Percentiles rank a stretch among this genome's conserved stretches.
phyloP scores from a whole-genome alignment of 352 stramenopile species.

The Phytophthora hibernalis region DNA sequence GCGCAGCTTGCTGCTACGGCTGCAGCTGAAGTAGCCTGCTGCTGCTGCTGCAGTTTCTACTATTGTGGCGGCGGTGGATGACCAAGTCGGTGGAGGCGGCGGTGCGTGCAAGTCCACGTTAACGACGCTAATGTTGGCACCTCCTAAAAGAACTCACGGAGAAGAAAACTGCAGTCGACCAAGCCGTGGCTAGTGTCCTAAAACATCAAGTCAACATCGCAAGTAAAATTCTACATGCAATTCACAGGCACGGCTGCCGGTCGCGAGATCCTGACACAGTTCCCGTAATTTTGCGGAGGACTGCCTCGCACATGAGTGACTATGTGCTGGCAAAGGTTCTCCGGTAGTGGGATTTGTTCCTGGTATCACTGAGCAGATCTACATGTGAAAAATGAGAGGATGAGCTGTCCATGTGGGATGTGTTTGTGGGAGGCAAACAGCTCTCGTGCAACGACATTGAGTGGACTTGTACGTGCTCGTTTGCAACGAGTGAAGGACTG shows the following conservation, averaged over 20 bases:
- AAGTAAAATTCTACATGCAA: background rate
- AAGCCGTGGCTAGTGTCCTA: background rate
- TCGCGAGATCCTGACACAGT: too few species aligned
- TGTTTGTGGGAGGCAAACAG: background rate
- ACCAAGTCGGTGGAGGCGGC: too few species aligned
- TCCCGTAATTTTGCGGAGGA: too few species aligned
- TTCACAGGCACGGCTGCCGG: background rate
- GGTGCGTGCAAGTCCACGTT: too few species aligned
- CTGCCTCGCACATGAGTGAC: too few species aligned
- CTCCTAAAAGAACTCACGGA: background rate
- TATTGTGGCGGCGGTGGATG: too few species aligned
- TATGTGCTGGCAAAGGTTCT: too few species aligned
- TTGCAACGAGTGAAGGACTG: background rate
- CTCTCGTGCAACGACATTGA: background rate
- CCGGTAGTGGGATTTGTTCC: background rate
- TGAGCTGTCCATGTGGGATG: too few species aligned
- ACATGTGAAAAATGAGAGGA: too few species aligned
- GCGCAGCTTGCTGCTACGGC: too few species aligned
- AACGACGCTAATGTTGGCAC: background rate
- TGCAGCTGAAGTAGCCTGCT: too few species aligned
- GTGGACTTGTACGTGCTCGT: background rate
- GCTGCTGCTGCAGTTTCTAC: too few species aligned
- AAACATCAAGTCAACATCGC: background rate
- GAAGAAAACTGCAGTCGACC: background rate
- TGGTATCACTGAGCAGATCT: background rate